Conservation (phyloP, 1,139 yeast species). For the Blastobotrys indianensis region DNA sequence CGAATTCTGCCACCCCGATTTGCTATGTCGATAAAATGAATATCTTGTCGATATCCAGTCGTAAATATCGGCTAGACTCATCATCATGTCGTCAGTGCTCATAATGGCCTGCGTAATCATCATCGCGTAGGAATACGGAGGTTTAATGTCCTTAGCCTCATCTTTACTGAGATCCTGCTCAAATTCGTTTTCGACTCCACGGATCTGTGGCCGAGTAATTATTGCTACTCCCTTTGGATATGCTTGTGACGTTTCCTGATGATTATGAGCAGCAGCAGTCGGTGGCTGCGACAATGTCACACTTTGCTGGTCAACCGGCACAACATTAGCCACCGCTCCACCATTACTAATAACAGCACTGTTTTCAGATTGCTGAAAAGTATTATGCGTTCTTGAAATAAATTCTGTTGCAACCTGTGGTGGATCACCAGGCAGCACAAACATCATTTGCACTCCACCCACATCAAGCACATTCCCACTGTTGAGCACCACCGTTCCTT, state of each 20-base stretch:
- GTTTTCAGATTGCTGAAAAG: conserved; percentile 1
- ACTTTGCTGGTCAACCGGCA: neutral
- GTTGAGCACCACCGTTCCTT: conserved; percentile 47
- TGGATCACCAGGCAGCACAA: conserved; percentile 86
- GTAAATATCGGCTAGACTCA: conserved; percentile 87
- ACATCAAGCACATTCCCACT: conserved; percentile 88
- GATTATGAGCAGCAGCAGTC: neutral
- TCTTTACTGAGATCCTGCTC: conserved; percentile 74
- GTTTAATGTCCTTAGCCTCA: conserved; percentile 87
- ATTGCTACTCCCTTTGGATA: conserved; percentile 40
- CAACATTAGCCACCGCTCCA: neutral
- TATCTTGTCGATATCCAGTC: conserved; percentile 83
- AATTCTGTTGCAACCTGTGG: conserved; percentile 39
- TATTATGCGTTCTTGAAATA: neutral
- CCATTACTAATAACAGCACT: neutral
- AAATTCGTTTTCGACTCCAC: conserved; percentile 27
- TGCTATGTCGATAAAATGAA: conserved; percentile 85
- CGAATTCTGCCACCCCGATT: conserved; percentile 94
- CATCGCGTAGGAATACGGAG: conserved; percentile 95
- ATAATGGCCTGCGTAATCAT: conserved; percentile 97
- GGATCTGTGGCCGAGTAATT: conserved; percentile 35
- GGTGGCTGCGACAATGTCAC: neutral
- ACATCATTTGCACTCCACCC: conserved; percentile 99
- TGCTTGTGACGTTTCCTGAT: conserved; percentile 14
- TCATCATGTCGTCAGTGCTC: conserved; percentile 78